phyloP scores from a whole-genome alignment of 1,139 yeast species.

The Taphrina flavorubra region DNA sequence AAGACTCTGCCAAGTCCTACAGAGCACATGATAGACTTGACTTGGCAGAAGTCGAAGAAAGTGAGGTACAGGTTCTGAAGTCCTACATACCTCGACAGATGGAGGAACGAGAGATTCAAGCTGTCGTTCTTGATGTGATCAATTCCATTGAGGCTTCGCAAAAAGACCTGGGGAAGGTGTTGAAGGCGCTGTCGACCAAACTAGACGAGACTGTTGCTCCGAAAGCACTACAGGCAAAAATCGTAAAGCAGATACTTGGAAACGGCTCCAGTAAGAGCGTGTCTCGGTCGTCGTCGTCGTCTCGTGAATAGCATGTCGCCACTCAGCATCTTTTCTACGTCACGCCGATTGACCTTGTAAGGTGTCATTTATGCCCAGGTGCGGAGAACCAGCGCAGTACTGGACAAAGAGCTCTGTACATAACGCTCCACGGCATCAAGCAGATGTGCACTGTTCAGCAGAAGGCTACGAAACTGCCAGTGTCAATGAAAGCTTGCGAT shows the following conservation, averaged over 20 bases:
- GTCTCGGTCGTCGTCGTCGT: not conserved
- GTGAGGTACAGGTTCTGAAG: slow-evolving; percentile 24
- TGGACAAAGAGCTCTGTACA: not conserved
- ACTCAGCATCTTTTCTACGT: not conserved
- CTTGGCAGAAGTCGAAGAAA: slow-evolving; percentile 40
- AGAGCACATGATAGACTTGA: slow-evolving; percentile 38
- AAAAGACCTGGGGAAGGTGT: slow-evolving; percentile 36
- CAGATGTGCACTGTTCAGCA: slow-evolving; percentile 21
- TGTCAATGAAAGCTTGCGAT: not conserved
- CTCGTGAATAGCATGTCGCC: not conserved
- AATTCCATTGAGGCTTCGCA: slow-evolving; percentile 30
- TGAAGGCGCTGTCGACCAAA: slow-evolving; percentile 29
- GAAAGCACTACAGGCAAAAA: slow-evolving; percentile 30
- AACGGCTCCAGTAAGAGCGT: slow-evolving; percentile 15
- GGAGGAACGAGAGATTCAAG: slow-evolving; percentile 33
- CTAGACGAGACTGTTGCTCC: slow-evolving; percentile 36
- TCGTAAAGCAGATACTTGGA: slow-evolving; percentile 33
- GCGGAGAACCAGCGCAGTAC: slow-evolving; percentile 20
- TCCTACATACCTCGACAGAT: slow-evolving; percentile 34
- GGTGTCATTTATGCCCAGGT: slow-evolving; percentile 2
- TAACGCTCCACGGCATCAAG: slow-evolving; percentile 13
- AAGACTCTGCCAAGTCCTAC: slow-evolving; percentile 36
- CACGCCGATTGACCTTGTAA: not conserved
- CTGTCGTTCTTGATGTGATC: slow-evolving; percentile 25
- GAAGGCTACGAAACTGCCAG: slow-evolving; percentile 1